Evolutionary conservation across 805 yeast genomes (phyloP).

Genomic region (Sungouiozyma ichnusensis): DNA sequence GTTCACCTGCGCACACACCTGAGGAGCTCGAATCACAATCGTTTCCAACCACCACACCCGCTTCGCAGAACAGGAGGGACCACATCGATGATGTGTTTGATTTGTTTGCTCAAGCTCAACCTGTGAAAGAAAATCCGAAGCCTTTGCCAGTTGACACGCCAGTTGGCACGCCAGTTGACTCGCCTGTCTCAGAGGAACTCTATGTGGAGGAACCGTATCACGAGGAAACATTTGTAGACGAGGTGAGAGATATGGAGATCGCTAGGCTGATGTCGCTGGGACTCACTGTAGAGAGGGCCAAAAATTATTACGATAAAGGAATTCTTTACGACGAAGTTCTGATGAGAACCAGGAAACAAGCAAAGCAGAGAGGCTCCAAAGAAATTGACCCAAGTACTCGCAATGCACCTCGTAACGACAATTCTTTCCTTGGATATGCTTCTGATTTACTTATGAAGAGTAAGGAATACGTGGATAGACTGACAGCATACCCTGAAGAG

Average conservation of each 20-base stretch:
- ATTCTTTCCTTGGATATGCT: conserved; percentile 10
- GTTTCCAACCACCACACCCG: background rate
- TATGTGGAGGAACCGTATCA: too few species aligned
- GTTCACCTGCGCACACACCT: too few species aligned
- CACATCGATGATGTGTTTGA: conserved; percentile 2
- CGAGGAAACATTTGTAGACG: conserved; percentile 17
- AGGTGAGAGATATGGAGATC: conserved; percentile 28
- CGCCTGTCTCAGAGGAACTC: background rate
- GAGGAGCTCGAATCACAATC: too few species aligned
- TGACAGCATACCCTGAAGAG: conserved; percentile 14
- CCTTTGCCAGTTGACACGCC: background rate
- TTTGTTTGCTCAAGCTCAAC: background rate
- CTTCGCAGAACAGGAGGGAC: background rate
- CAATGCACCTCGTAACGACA: conserved; percentile 2
- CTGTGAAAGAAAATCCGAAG: background rate
- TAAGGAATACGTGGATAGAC: conserved; percentile 22
- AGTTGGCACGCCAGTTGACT: too few species aligned
- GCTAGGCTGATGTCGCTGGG: conserved; percentile 28
- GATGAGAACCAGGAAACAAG: background rate
- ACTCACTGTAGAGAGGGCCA: conserved; percentile 16
- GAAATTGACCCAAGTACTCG: background rate
- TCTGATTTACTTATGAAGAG: conserved; percentile 24
- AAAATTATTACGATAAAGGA: conserved; percentile 16
- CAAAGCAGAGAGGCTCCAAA: background rate
- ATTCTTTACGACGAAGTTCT: conserved; percentile 16